Evolutionary conservation across 2,329 filamentous ascomycete species (phyloP).

Genomic region (Byssothecium circinans): DNA sequence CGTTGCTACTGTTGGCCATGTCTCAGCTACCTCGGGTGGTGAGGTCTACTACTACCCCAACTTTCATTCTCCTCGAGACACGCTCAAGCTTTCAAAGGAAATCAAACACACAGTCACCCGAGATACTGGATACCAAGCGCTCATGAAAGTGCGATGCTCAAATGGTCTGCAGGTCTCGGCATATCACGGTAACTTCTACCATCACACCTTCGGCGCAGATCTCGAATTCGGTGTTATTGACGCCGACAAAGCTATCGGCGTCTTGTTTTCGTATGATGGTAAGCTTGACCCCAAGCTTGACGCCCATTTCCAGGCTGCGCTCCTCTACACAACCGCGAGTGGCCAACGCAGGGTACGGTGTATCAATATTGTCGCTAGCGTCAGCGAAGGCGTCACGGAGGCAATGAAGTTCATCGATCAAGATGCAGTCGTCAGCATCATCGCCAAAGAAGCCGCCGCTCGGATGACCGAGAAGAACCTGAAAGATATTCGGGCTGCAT

Average conservation of each 20-base stretch:
- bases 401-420: slow-evolving; percentile 93
- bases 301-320: slow-evolving; percentile 93
- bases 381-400: slow-evolving; percentile 81
- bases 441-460: slow-evolving; percentile 92
- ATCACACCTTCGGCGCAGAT: slow-evolving; percentile 93
- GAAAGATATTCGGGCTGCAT: slow-evolving; percentile 79
- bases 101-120: slow-evolving; percentile 82
- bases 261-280: slow-evolving; percentile 92
- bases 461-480: slow-evolving; percentile 75
- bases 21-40: slow-evolving; percentile 86
- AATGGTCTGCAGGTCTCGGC: slow-evolving; percentile 89
- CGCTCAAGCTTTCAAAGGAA: slow-evolving; percentile 79
- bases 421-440: slow-evolving; percentile 83
- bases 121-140: slow-evolving; percentile 90
- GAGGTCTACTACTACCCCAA: slow-evolving; percentile 98
- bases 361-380: slow-evolving; percentile 88
- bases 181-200: slow-evolving; percentile 97
- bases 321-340: slow-evolving; percentile 89
- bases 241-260: slow-evolving; percentile 87
- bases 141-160: slow-evolving; percentile 98
- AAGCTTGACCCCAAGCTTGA: slow-evolving; percentile 97
- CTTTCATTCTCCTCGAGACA: slow-evolving; percentile 85
- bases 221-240: slow-evolving; percentile 92
- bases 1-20: slow-evolving; percentile 86
- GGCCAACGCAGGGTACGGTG: slow-evolving; percentile 90